phyloP scores from a whole-genome alignment of 768 basidiomycete species.

The Podaxis sp. region DNA sequence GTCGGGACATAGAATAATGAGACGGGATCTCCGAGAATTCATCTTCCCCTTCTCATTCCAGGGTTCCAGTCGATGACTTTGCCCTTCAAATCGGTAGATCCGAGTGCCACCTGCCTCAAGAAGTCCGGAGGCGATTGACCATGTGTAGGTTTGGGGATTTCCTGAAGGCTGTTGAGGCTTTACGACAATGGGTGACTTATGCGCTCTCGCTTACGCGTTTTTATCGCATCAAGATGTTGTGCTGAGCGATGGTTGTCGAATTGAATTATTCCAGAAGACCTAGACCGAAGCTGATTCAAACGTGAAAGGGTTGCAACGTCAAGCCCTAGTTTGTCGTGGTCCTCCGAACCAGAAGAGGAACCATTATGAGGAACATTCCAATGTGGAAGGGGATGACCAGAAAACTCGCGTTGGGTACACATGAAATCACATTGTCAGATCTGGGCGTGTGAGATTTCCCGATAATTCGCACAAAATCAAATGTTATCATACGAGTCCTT shows the following conservation, averaged over 20 bases:
- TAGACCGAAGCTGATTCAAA: neutral
- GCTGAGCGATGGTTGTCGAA: neutral
- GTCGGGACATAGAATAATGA: neutral
- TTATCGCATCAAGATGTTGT: neutral
- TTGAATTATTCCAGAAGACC: neutral
- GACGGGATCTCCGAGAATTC: neutral
- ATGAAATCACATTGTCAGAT: neutral
- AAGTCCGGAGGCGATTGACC: neutral
- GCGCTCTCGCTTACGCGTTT: neutral
- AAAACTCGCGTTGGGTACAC: neutral
- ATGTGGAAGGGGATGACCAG: neutral
- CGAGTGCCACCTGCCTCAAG: neutral
- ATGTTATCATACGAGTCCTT: no score
- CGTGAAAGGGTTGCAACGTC: neutral
- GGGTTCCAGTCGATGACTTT: neutral
- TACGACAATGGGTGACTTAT: neutral
- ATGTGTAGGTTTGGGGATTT: neutral
- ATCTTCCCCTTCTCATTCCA: neutral
- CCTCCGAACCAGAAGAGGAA: neutral
- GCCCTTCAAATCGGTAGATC: neutral
- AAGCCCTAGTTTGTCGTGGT: neutral
- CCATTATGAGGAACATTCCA: neutral
- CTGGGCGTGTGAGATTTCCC: neutral
- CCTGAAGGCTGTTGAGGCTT: neutral
- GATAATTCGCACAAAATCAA: no score